Conservation (phyloP, 2,329 filamentous ascomycete genomes). For the Fusarium penzigii region DNA sequence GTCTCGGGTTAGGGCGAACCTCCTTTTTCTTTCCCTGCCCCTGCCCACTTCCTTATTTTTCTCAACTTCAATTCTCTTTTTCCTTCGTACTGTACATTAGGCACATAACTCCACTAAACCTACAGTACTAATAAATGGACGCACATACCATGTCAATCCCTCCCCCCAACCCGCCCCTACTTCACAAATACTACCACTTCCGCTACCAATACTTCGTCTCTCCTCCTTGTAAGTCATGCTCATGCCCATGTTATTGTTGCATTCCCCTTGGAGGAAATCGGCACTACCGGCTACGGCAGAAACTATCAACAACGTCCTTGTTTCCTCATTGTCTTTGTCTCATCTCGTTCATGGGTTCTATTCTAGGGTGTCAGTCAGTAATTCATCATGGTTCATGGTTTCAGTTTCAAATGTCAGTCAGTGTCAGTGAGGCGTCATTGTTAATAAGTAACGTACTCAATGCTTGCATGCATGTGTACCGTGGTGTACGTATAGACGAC, state of each 20-base stretch:
- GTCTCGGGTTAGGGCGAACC: slow-evolving; percentile 24
- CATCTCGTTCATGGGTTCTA: neutral
- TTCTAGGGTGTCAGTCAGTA: neutral
- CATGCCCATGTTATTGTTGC: too few relatives aligned
- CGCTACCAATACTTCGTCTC: too few relatives aligned
- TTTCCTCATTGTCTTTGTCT: neutral
- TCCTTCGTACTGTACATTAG: neutral
- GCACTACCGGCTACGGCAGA: neutral
- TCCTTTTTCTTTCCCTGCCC: slow-evolving; percentile 1
- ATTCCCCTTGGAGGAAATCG: too few relatives aligned
- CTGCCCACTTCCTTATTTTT: neutral
- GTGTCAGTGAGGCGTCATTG: slow-evolving; percentile 17
- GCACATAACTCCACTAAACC: too few relatives aligned
- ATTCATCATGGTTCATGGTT: slow-evolving; percentile 4
- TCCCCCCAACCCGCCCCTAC: too few relatives aligned
- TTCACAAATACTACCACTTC: too few relatives aligned
- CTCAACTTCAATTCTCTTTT: neutral
- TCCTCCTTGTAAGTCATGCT: too few relatives aligned
- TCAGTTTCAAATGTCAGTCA: neutral
- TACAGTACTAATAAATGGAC: too few relatives aligned
- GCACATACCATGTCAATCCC: too few relatives aligned
- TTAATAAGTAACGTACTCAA: slow-evolving; percentile 1
- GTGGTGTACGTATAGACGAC: too few relatives aligned
- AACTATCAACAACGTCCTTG: neutral
- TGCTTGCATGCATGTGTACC: too few relatives aligned